Evolutionary conservation across 345 rosid genomes (phyloP).

Genomic region (Brassica rapa): DNA sequence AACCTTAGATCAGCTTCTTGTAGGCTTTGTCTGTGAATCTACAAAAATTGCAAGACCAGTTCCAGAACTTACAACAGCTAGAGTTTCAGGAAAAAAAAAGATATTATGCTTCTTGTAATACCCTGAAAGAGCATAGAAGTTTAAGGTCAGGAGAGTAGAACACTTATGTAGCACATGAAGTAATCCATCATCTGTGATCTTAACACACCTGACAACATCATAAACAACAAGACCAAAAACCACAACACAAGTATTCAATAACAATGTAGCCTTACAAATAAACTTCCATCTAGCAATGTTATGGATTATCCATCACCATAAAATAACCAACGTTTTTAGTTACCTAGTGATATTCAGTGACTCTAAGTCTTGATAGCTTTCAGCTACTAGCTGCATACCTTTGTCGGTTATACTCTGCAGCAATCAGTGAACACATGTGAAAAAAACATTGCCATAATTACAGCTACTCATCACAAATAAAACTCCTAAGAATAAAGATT

Average conservation of each 20-base stretch:
- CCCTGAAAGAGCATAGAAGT: slow-evolving; percentile 92
- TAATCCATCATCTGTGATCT: slow-evolving; percentile 79
- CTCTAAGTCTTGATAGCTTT: slow-evolving; percentile 61
- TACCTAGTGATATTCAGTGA: slow-evolving; percentile 84
- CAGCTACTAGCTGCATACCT: slow-evolving; percentile 72
- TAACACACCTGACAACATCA: slow-evolving; percentile 62
- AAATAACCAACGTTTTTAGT: slow-evolving; percentile 8
- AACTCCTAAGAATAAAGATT: slow-evolving; percentile 8
- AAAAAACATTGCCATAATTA: neutral
- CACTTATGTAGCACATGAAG: slow-evolving; percentile 64
- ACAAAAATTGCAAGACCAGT: no score
- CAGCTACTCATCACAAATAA: slow-evolving; percentile 13
- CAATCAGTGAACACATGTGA: slow-evolving; percentile 24
- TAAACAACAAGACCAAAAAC: slow-evolving; percentile 26
- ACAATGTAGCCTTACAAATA: neutral
- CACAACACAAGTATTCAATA: neutral
- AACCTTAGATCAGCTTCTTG: no score
- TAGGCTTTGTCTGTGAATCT: no score
- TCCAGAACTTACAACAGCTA: no score
- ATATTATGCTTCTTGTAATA: slow-evolving; percentile 31
- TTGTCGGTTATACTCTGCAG: slow-evolving; percentile 71
- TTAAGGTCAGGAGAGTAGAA: slow-evolving; percentile 60
- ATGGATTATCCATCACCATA: slow-evolving; percentile 9
- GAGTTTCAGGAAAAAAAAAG: no score
- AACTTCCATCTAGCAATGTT: slow-evolving; percentile 9